Percentiles rank a stretch among this genome's conserved stretches.
Conservation (phyloP, 129 eudicot species). For the Flaveria linearis region DNA sequence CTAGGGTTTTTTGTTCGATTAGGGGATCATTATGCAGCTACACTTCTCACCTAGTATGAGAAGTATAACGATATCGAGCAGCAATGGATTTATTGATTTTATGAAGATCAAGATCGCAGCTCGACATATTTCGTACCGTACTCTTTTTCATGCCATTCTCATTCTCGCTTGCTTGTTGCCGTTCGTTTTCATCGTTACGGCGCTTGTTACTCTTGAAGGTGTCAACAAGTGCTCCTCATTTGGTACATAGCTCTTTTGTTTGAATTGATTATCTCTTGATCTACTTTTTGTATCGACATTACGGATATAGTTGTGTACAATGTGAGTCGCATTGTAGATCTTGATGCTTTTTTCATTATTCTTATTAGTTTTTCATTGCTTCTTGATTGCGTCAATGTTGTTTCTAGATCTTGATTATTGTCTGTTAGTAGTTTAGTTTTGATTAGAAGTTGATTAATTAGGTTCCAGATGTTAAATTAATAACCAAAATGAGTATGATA, state of each 20-base stretch:
- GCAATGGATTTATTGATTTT: conserved; percentile 69
- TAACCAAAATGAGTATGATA: background rate
- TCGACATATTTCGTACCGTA: conserved; percentile 86
- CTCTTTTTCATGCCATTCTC: conserved; percentile 83
- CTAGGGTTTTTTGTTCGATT: conserved; percentile 37
- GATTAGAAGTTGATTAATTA: background rate
- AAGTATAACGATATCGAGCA: conserved; percentile 93
- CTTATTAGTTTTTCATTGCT: background rate
- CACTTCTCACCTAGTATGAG: conserved; percentile 99
- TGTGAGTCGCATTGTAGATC: conserved; percentile 22
- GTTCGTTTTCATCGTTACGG: conserved; percentile 88
- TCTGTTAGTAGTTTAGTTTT: conserved; percentile 16
- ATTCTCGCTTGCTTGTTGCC: conserved; percentile 86
- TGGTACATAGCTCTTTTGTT: conserved; percentile 44
- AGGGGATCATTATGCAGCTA: conserved; percentile 89
- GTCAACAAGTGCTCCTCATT: conserved; percentile 95
- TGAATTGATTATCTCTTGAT: conserved; percentile 9
- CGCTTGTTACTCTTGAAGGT: conserved; percentile 97
- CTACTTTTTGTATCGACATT: conserved; percentile 1
- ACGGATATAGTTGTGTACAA: conserved; percentile 17
- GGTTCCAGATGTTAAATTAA: conserved; percentile 7
- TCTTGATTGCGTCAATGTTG: background rate
- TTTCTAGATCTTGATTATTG: conserved; percentile 27
- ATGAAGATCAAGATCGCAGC: conserved; percentile 99
- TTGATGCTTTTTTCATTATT: background rate